Evolutionary conservation across 345 rosid genomes (phyloP).

Genomic region (Rubroshorea leprosula): DNA sequence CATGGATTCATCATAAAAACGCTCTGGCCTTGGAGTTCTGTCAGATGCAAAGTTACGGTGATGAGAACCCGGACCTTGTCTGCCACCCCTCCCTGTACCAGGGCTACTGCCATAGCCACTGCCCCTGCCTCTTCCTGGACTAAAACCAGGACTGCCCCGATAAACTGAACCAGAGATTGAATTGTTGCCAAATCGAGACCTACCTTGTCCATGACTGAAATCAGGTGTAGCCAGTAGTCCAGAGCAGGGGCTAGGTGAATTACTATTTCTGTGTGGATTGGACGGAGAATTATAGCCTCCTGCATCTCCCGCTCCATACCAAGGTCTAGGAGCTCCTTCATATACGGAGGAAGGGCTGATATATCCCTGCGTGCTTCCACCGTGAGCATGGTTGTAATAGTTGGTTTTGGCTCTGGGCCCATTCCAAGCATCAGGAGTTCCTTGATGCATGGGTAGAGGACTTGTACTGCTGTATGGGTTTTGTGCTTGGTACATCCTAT

Average conservation of each 20-base stretch:
- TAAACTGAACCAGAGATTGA: constrained; percentile 18
- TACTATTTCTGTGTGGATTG: constrained; percentile 17
- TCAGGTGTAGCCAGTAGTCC: constrained; percentile 26
- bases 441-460: constrained; percentile 40
- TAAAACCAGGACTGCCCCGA: constrained; percentile 29
- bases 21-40: constrained; percentile 31
- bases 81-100: constrained; percentile 34
- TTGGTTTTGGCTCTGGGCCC: constrained; percentile 23
- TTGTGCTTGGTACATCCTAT: constrained; percentile 33
- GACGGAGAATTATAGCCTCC: constrained; percentile 27
- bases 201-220: constrained; percentile 33
- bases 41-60: constrained; percentile 21
- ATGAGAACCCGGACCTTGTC: constrained; percentile 38
- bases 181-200: constrained; percentile 32
- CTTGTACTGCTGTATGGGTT: constrained; percentile 26
- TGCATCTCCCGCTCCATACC: constrained; percentile 33
- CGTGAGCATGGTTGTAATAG: constrained; percentile 26
- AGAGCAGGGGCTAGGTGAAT: constrained; percentile 18
- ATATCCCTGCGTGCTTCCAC: constrained; percentile 27
- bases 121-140: constrained; percentile 47
- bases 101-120: constrained; percentile 29
- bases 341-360: constrained; percentile 35
- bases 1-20: constrained; percentile 64
- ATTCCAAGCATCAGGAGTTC: constrained; percentile 37
- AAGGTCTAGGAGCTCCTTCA: constrained; percentile 34